Evolutionary conservation across 257 asterid species (phyloP), one percentile per base, ranked within the genome.

Genomic region (Dorcoceras hygrometricum): DNA sequence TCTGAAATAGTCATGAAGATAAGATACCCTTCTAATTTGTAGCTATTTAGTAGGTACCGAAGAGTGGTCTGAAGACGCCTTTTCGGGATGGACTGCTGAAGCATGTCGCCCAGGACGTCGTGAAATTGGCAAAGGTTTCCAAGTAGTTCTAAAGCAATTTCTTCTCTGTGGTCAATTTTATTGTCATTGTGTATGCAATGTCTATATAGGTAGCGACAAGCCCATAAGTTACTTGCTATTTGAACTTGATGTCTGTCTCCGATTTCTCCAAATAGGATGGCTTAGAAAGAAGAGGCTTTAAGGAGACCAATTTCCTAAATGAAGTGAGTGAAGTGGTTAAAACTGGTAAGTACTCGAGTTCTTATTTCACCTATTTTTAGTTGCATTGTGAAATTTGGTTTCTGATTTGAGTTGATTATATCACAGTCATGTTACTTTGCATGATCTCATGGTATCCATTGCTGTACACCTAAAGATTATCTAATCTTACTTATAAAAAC

Each of bases 1-100:
- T 48, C 50, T 68, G 57, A 51, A 26, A 31, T 25, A 24, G 63
- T 55, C 67, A 51, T 59, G 31, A 46, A 69, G 50, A 62, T 24
- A 46, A 69, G 50, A 62, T 24, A 11, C 24, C 54, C 28, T 28
- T 65, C 59, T 64, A 48, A 77, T 68, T 63, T 63, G 68, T 62
- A 69, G 60, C 69, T 56, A 31, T 81, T 24, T 78, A 28, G 48
- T 82, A 93, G 98, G 98, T 94, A 31, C 89, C 96, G 28, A 71
- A 71, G 56, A 77, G 72, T 77, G 99, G 99, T 53, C 68, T 94
- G 81, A 85, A 87, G 82, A 94, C 96, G 4, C 99, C 97, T 43
- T 94, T 94, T 75, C 97, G 97, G 25, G 99, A 94, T 56, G 99
- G 99, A 59, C 78, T 94, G 84, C 86, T 94, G 70, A 90, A 87